A percentile compares a stretch with the other conserved stretches of the same genome.
Evolutionary conservation across 495 filamentous ascomycete genomes (phyloP).

Genomic region (Penicillium egyptiacum): DNA sequence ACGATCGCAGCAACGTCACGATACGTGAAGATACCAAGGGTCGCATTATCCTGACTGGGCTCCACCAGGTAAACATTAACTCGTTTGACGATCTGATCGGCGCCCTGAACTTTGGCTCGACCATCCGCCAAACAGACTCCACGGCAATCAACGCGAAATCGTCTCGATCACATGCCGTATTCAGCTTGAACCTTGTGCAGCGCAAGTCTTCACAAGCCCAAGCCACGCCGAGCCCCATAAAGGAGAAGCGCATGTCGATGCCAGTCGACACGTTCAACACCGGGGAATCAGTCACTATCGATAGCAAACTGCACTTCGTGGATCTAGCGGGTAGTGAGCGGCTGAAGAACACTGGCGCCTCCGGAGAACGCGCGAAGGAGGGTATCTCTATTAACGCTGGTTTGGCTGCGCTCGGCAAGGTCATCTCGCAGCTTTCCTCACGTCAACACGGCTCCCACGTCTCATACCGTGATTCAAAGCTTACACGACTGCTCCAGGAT

Average conservation of each 20-base stretch:
- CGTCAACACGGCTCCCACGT: constrained; percentile 86
- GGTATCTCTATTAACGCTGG: constrained; percentile 99
- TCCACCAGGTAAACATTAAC: constrained; percentile 86
- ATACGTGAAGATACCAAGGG: constrained; percentile 96
- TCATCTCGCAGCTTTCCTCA: constrained; percentile 96
- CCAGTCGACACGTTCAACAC: constrained; percentile 74
- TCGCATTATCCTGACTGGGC: constrained; percentile 87
- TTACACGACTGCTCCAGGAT: constrained; percentile 94
- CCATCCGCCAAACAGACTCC: constrained; percentile 96
- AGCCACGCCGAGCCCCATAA: constrained; percentile 50
- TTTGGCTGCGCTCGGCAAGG: constrained; percentile 91
- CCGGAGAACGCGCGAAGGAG: constrained; percentile 92
- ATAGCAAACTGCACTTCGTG: constrained; percentile 98
- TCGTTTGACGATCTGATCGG: constrained; percentile 88
- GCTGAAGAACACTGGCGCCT: constrained; percentile 94
- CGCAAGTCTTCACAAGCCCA: constrained; percentile 60
- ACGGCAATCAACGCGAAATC: constrained; percentile 98
- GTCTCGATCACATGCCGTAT: constrained; percentile 97
- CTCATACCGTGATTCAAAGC: constrained; percentile 95
- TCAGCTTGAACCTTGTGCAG: constrained; percentile 92
- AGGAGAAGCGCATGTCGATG: constrained; percentile 87
- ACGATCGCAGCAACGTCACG: constrained; percentile 72
- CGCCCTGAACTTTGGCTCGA: constrained; percentile 86
- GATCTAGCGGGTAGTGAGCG: constrained; percentile 97
- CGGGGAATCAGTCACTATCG: constrained; percentile 75